A percentile compares a stretch with the other conserved stretches of the same genome.
phyloP scores from a whole-genome alignment of 495 filamentous ascomycete genomes.

The Letharia lupina region DNA sequence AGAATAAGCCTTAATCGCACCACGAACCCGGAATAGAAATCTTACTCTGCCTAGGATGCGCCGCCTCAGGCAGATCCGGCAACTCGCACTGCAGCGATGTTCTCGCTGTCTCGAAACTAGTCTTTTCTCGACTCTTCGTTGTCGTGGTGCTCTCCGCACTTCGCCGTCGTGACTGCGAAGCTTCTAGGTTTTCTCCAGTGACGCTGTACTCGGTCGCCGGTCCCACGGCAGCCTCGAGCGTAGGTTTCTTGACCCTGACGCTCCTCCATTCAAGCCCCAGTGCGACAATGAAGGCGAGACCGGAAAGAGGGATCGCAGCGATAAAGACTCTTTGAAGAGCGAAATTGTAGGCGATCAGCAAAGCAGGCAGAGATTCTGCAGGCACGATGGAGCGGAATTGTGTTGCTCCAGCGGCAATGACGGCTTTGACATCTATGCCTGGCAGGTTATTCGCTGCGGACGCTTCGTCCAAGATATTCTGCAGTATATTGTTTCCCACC shows the following conservation, averaged over 20 bases:
- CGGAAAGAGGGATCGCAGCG: conserved; percentile 48
- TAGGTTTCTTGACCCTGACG: conserved; percentile 40
- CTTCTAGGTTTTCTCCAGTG: conserved; percentile 1
- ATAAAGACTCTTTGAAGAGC: conserved; percentile 51
- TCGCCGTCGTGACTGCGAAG: conserved; percentile 13
- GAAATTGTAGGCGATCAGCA: conserved; percentile 53
- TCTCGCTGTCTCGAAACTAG: conserved; percentile 21
- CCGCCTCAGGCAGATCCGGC: background rate
- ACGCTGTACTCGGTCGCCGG: conserved; percentile 16
- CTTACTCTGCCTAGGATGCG: conserved; percentile 9
- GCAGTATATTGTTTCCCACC: conserved; percentile 58
- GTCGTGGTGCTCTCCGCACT: conserved; percentile 11
- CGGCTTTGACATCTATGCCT: conserved; percentile 34
- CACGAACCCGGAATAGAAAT: conserved; percentile 16
- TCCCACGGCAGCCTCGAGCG: conserved; percentile 16
- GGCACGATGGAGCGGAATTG: conserved; percentile 39
- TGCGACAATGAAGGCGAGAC: conserved; percentile 46
- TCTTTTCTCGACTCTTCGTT: conserved; percentile 8
- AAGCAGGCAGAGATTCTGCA: conserved; percentile 35
- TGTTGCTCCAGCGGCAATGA: conserved; percentile 52
- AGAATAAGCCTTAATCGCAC: conserved; percentile 1
- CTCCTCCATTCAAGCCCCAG: conserved; percentile 55
- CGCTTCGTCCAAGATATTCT: conserved; percentile 48
- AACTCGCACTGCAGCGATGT: conserved; percentile 6
- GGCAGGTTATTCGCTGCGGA: conserved; percentile 38